Percentiles rank a stretch among this genome's conserved stretches.
phyloP scores from a whole-genome alignment of 2,329 filamentous ascomycete genomes.

The Alternaria rosae region DNA sequence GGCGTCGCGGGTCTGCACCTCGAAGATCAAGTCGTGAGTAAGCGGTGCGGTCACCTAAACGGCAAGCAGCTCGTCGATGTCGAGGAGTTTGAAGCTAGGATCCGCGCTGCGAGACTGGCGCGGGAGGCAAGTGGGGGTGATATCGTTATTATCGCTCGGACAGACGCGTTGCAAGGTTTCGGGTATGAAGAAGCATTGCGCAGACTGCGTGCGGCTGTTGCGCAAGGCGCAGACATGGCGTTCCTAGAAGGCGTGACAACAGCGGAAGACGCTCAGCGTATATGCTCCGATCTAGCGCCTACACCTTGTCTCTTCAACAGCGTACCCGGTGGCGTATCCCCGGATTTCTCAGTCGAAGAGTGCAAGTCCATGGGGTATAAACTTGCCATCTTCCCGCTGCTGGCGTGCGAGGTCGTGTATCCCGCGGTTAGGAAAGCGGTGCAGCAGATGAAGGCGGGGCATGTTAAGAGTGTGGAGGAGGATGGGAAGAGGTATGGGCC shows the following conservation, averaged over 20 bases:
- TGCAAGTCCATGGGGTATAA: conserved; percentile 65
- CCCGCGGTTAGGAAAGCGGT: conserved; percentile 41
- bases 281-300: conserved; percentile 58
- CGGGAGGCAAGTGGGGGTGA: conserved; percentile 60
- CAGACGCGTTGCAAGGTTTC: conserved; percentile 65
- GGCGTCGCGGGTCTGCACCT: conserved; percentile 68
- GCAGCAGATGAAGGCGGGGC: conserved; percentile 39
- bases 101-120: conserved; percentile 63
- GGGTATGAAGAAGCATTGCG: conserved; percentile 65
- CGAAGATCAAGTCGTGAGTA: conserved; percentile 69
- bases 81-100: conserved; percentile 62
- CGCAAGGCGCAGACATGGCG: conserved; percentile 65
- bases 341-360: conserved; percentile 60
- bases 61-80: conserved; percentile 66
- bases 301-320: conserved; percentile 65
- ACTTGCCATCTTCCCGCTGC: conserved; percentile 64
- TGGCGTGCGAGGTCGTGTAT: conserved; percentile 44
- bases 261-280: conserved; percentile 58
- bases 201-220: conserved; percentile 60
- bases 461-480: conserved; percentile 47
- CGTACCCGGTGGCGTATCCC: conserved; percentile 64
- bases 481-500: conserved; percentile 56
- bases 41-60: conserved; percentile 70
- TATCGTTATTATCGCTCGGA: conserved; percentile 70
- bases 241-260: conserved; percentile 67